phyloP scores from a whole-genome alignment of 371 early-diverging fungal species.

The Mortierella sp. region DNA sequence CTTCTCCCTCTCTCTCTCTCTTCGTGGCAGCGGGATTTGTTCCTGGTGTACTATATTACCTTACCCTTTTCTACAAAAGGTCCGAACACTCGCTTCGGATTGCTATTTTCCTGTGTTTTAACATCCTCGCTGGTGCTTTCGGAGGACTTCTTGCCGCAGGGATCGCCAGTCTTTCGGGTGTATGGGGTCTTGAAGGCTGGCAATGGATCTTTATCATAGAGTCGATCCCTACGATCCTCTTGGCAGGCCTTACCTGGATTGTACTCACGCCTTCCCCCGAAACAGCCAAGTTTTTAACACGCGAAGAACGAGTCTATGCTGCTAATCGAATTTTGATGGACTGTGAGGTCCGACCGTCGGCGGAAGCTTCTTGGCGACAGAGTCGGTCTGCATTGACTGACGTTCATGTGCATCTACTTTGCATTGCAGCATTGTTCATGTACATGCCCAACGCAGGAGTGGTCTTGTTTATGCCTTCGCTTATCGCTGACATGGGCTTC shows the following conservation, averaged over 20 bases:
- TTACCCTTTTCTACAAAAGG: conserved; percentile 83
- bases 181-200: conserved; percentile 60
- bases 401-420: conserved; percentile 17
- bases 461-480: conserved; percentile 29
- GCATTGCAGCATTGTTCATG: conserved; percentile 11
- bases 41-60: conserved; percentile 78
- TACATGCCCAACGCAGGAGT: conserved; percentile 13
- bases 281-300: conserved; percentile 60
- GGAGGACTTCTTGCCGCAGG: conserved; percentile 73
- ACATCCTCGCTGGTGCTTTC: conserved; percentile 78
- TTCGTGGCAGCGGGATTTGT: conserved; percentile 70
- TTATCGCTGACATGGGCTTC: conserved; percentile 40
- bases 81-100: conserved; percentile 78
- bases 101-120: conserved; percentile 72
- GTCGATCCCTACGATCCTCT: conserved; percentile 56
- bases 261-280: conserved; percentile 69
- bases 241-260: conserved; percentile 54
- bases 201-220: conserved; percentile 72
- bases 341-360: conserved; percentile 43
- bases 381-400: conserved; percentile 57
- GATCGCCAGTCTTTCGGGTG: conserved; percentile 65
- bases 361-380: conserved; percentile 49
- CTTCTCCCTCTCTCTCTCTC: conserved; percentile 17
- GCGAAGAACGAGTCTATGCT: conserved; percentile 64
- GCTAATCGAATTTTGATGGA: conserved; percentile 59